Base-by-base conservation (phyloP, 148 eudicot species). In the Selenicereus undatus region DNA sequence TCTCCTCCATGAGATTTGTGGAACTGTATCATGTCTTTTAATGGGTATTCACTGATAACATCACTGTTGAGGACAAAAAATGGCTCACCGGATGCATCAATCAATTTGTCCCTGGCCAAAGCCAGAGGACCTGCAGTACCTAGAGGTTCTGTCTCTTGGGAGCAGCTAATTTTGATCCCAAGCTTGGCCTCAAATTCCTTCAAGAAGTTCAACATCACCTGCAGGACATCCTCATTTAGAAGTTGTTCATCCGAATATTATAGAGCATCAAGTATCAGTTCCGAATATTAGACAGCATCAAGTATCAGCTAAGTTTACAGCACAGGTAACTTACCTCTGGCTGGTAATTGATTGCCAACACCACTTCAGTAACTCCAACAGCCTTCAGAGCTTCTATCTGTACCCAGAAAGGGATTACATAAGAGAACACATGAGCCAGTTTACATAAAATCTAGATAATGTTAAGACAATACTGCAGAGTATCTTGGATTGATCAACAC, bases 111-210 rank as follows among this genome's bases (percentile, higher is more conserved):
- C 84, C 98, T 87, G 48, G 98, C 98, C 86, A 96, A 85, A 68
- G 99, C 99, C 81, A 96, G 84, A 52, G 99, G 98, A 77, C 99
- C 98, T 7, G 99, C 98, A 39, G 99, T 96, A 58, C 99, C 99
- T 48, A 96, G 91, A 82, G 99, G 99, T 82, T 93, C 99, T 20
- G 98, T 93, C 90, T 96, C 99, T 85, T 87, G 97, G 48, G 99
- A 93, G 78, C 95, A 93, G 16, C 91, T 89, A 74, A 96, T 96
- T 84, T 89, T 92, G 83, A 96, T 93, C 79, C 83, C 97, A 81
- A 96, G 89, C 80, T 93, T 92, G 30, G 89, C 76, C 91, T 96
- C 99, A 80, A 91, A 93, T 14, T 92, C 99, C 84, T 96, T 96
- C 76, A 96, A 79, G 86, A 96, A 93, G 80, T 90, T 96, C 81